Evolutionary conservation across 129 eudicot species (phyloP).

Genomic region (Flaveria linearis): DNA sequence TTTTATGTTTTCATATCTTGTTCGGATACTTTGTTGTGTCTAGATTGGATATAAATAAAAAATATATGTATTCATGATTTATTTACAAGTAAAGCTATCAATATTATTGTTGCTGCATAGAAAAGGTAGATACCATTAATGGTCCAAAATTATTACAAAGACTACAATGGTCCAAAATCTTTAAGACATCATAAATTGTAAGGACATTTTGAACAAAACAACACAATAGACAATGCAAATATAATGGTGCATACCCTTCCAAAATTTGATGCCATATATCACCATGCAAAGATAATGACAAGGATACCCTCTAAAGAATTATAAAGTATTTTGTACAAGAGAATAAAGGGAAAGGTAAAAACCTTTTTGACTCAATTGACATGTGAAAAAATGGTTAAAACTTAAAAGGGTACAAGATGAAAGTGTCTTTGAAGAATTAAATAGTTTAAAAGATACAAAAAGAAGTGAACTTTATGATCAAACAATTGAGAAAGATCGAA

Average conservation of each 20-base stretch:
- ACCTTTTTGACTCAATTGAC: conserved; percentile 6
- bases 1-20: too few relatives aligned
- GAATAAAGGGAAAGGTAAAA: conserved; percentile 9
- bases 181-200: neutral
- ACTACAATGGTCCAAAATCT: conserved; percentile 5
- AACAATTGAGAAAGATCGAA: neutral
- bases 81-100: too few relatives aligned
- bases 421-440: too few relatives aligned
- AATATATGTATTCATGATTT: too few relatives aligned
- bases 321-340: neutral
- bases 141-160: conserved; percentile 10
- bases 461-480: neutral
- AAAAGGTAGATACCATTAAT: neutral
- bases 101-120: too few relatives aligned
- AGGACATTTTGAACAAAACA: neutral
- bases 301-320: neutral
- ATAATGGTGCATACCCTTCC: conserved; percentile 19
- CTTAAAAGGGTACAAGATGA: too few relatives aligned
- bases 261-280: conserved; percentile 7
- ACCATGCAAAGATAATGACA: neutral
- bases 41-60: too few relatives aligned
- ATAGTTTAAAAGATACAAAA: neutral
- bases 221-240: conserved; percentile 8
- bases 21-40: too few relatives aligned
- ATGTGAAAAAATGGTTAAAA: neutral